These are phyloP conservation scores for Seminavis robusta DNA, from an alignment of 108 stramenopile genomes.

Conservation along the genomic window DNA sequence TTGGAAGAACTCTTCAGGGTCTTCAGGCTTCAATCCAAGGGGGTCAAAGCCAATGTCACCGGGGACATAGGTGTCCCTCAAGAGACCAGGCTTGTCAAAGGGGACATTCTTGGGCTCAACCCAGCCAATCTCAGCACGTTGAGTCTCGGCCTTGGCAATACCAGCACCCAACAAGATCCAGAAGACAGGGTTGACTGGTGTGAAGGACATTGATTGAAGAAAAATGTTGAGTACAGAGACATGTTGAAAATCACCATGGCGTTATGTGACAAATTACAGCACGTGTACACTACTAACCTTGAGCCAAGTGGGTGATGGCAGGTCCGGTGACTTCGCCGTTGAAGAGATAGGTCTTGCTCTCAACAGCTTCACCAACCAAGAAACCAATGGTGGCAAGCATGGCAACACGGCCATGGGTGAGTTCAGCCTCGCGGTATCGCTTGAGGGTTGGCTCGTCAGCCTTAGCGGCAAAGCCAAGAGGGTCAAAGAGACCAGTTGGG, in stretches of 20 bases:
- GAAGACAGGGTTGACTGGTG: too few relatives aligned
- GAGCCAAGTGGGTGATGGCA: too few relatives aligned
- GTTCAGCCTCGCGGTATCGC: slow-evolving; percentile 94
- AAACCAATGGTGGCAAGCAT: slow-evolving; percentile 93
- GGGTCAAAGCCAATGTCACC: slow-evolving; percentile 86
- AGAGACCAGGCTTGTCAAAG: slow-evolving; percentile 44
- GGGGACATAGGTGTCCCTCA: slow-evolving; percentile 68
- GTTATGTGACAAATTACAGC: slow-evolving; percentile 55
- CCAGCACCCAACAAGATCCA: slow-evolving; percentile 55
- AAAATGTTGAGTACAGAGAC: slow-evolving; percentile 54
- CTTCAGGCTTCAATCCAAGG: slow-evolving; percentile 65
- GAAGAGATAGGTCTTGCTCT: slow-evolving; percentile 72
- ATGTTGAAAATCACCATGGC: slow-evolving; percentile 52
- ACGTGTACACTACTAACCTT: slow-evolving; percentile 74
- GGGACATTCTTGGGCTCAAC: slow-evolving; percentile 51
- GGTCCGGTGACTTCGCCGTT: too few relatives aligned
- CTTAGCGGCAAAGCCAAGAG: slow-evolving; percentile 84
- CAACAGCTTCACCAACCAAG: too few relatives aligned
- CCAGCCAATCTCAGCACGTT: slow-evolving; percentile 64
- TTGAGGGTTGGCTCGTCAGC: slow-evolving; percentile 90
- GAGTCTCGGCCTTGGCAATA: slow-evolving; percentile 47
- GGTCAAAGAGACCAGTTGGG: slow-evolving; percentile 78
- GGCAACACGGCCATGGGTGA: slow-evolving; percentile 94
- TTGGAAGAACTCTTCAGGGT: slow-evolving; percentile 44
- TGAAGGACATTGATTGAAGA: slow-evolving; percentile 64